Evolutionary conservation across 768 basidiomycete species (phyloP).

Genomic region (Saitozyma sp.): DNA sequence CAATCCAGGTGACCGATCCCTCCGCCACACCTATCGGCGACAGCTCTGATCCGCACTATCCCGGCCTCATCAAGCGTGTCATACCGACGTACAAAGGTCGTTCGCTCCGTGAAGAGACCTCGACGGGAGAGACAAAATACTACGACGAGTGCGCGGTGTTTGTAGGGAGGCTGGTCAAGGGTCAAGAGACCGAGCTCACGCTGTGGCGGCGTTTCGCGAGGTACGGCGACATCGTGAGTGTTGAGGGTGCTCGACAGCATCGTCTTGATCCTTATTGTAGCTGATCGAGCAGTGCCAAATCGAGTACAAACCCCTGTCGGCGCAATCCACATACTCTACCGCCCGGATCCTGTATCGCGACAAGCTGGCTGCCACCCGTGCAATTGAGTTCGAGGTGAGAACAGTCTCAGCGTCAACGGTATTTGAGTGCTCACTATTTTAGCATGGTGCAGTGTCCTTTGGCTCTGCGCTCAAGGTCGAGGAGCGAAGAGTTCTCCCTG

Average conservation of each 20-base stretch:
- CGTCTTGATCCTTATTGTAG: background rate
- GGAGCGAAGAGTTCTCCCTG: conserved; percentile 25
- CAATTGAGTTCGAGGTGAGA: conserved; percentile 32
- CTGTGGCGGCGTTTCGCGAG: conserved; percentile 25
- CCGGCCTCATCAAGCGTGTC: conserved; percentile 9
- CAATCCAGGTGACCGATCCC: background rate
- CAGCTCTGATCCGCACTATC: conserved; percentile 7
- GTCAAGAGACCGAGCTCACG: conserved; percentile 16
- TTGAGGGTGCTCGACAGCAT: background rate
- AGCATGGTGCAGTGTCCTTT: conserved; percentile 25
- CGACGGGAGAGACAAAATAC: conserved; percentile 11
- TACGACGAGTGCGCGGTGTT: conserved; percentile 31
- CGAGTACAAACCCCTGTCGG: conserved; percentile 25
- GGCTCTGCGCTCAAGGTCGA: conserved; percentile 33
- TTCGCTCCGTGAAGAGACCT: conserved; percentile 14
- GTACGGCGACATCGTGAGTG: conserved; percentile 31
- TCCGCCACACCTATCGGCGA: conserved; percentile 1
- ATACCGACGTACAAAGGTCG: conserved; percentile 31
- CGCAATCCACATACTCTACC: conserved; percentile 16
- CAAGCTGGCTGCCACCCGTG: conserved; percentile 15
- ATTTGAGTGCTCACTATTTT: background rate
- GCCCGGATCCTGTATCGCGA: conserved; percentile 28
- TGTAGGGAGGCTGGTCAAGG: conserved; percentile 31
- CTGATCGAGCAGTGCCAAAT: conserved; percentile 16
- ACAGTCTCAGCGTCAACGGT: background rate